These are phyloP conservation scores for Acanthamoeba lenticulata DNA, from an alignment of 208 protist genomes.

Conservation along the genomic window DNA sequence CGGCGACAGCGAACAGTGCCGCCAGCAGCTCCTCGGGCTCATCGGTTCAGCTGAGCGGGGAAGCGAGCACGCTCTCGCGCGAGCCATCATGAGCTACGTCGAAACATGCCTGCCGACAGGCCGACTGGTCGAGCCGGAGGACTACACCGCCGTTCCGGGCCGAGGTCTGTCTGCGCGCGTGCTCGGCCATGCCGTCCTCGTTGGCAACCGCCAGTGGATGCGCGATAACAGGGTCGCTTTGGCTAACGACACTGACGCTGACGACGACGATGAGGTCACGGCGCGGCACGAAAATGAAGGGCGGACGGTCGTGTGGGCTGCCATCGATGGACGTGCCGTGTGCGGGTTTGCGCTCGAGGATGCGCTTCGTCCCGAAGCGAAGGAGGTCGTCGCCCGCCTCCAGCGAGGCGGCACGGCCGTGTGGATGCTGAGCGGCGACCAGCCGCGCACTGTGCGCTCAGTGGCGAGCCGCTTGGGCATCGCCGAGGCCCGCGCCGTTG, in stretches of 20 bases:
- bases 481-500: slow-evolving; percentile 62
- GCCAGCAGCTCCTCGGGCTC: background rate
- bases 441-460: slow-evolving; percentile 16
- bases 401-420: slow-evolving; percentile 51
- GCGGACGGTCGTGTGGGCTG: slow-evolving; percentile 88
- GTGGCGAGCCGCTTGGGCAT: background rate
- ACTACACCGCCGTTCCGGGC: slow-evolving; percentile 2
- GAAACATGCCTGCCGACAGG: background rate
- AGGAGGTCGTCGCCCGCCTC: slow-evolving; percentile 87
- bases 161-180: slow-evolving; percentile 31
- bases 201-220: slow-evolving; percentile 80
- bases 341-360: slow-evolving; percentile 90
- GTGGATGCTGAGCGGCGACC: slow-evolving; percentile 54
- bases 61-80: slow-evolving; percentile 10
- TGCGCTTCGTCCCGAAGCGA: slow-evolving; percentile 90
- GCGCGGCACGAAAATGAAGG: slow-evolving; percentile 69
- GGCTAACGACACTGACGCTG: background rate
- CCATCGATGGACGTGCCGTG: slow-evolving; percentile 84
- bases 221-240: background rate
- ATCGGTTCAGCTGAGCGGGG: background rate
- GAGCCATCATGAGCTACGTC: background rate
- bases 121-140: background rate
- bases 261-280: background rate
- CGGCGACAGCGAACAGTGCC: background rate
- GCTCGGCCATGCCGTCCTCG: background rate